Percentiles rank a stretch among this genome's conserved stretches.
These are phyloP conservation scores for Exophiala spinifera DNA, from an alignment of 2,329 filamentous ascomycete genomes.

Conservation along the genomic window DNA sequence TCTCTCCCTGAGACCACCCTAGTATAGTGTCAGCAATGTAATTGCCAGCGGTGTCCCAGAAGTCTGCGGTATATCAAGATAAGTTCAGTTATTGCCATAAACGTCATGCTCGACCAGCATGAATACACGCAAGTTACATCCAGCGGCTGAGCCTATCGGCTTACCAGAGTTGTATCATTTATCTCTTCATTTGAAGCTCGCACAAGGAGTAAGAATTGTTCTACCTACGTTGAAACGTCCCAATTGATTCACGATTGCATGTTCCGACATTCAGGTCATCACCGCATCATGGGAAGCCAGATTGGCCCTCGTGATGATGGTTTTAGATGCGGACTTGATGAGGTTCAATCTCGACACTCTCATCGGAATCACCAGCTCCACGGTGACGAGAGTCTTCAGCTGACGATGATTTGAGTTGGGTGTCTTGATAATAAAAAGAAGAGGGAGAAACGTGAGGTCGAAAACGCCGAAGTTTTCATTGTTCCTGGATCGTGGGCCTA, in stretches of 20 bases:
- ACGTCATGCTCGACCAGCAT: conserved; percentile 53
- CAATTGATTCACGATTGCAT: conserved; percentile 35
- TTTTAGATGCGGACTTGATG: conserved; percentile 66
- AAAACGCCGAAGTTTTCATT: conserved; percentile 3
- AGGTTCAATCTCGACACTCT: conserved; percentile 64
- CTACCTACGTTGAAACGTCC: conserved; percentile 10
- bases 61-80: neutral
- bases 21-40: neutral
- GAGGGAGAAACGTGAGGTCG: conserved; percentile 34
- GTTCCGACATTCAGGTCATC: conserved; percentile 67
- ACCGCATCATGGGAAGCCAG: conserved; percentile 60
- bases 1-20: neutral
- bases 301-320: conserved; percentile 71
- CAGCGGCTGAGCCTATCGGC: conserved; percentile 50
- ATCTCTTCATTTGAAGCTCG: conserved; percentile 13
- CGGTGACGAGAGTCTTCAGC: conserved; percentile 48
- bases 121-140: conserved; percentile 28
- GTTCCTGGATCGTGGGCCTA: conserved; percentile 4
- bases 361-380: conserved; percentile 68
- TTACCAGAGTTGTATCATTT: conserved; percentile 45
- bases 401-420: conserved; percentile 73
- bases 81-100: conserved; percentile 47
- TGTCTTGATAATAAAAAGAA: conserved; percentile 57
- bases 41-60: neutral
- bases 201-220: conserved; percentile 12